Base-by-base conservation (phyloP, 805 yeast genomes). In the Candida sithepensis region DNA sequence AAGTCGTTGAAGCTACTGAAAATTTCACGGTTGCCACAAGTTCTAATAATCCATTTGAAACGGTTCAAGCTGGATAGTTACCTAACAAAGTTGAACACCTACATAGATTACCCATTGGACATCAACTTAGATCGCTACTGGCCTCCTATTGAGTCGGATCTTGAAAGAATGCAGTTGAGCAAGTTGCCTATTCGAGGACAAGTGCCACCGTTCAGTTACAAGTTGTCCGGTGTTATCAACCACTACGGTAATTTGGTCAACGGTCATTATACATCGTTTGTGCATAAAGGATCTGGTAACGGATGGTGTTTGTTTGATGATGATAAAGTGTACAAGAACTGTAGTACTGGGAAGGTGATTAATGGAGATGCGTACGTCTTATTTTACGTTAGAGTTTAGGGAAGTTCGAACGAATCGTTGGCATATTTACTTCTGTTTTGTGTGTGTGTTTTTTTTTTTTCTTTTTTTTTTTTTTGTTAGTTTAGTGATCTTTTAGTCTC, bases 301-400 rank as follows among this genome's bases (percentile, higher is more conserved):
- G 85, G 82, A 1, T 90, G 96, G 96, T 81, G 87, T 57, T 79
- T 82, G 51, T 90, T 84, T 64, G 96, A 90, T 64, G 97, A 90
- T 64, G 76, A 87, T 0, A 77, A 74, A 46, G 83, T 85, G n/a
- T 70, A 78, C 23, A 75, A 71, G 45, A 73, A 77, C 38, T 77
- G 80, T 47, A 69, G 73, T 18, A 62, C 68, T 9, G 69, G 64
- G 33, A 77, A 77, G 36, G 89, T 86, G 14, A 69, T 86, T 41
- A 85, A 85, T 54, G 71, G 76, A 42, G 85, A 85, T 64, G 96
- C 96, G 4, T 90, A 90, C 64, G 89, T 94, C 39, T 68, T 90
- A 50, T 89, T 90, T 64, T 89, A 86, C 61, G 78, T 75, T 50
- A 72, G 89, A 33, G 64, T 62, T 9, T 58, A 42, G 16, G 16